Evolutionary conservation across 2,329 filamentous ascomycete species (phyloP).

Genomic region (Pseudonectria foliicola): DNA sequence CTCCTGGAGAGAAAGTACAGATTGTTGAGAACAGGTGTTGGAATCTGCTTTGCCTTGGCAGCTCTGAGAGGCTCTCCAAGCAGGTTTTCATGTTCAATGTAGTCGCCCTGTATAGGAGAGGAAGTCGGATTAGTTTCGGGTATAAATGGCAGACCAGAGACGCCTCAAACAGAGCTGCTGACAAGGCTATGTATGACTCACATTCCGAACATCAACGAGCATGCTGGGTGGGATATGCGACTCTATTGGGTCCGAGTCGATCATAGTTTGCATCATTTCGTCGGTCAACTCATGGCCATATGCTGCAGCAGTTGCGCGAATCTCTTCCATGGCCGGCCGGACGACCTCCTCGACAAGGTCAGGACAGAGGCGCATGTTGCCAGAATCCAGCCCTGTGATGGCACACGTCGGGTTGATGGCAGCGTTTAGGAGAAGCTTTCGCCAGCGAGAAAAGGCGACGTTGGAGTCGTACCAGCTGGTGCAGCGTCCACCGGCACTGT

Average conservation of each 20-base stretch:
- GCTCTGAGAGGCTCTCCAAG: conserved; percentile 18
- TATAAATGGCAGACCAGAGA: not conserved
- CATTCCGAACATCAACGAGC: conserved; percentile 17
- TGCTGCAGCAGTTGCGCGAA: conserved; percentile 13
- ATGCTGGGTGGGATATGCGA: conserved; percentile 18
- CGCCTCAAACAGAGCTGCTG: not conserved
- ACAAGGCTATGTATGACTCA: not conserved
- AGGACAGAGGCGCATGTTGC: conserved; percentile 18
- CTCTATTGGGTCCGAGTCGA: conserved; percentile 16
- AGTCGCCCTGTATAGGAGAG: conserved; percentile 9
- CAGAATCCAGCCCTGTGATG: conserved; percentile 14
- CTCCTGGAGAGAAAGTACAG: conserved; percentile 14
- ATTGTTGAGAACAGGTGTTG: conserved; percentile 11
- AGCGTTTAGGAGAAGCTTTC: conserved; percentile 19
- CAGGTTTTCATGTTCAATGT: conserved; percentile 19
- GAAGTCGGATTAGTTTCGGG: not conserved
- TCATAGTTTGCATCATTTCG: conserved; percentile 15
- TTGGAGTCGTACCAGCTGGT: conserved; percentile 14
- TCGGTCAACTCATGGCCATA: conserved; percentile 16
- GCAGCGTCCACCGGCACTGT: conserved; percentile 12
- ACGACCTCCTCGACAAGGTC: conserved; percentile 15
- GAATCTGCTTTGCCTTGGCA: conserved; percentile 11
- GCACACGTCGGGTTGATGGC: conserved; percentile 18
- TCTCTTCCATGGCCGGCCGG: conserved; percentile 18
- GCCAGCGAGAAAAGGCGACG: conserved; percentile 18